Evolutionary conservation across 768 basidiomycete species (phyloP), one percentile per base, ranked within the genome.

Genomic region (Cyathus striatus): DNA sequence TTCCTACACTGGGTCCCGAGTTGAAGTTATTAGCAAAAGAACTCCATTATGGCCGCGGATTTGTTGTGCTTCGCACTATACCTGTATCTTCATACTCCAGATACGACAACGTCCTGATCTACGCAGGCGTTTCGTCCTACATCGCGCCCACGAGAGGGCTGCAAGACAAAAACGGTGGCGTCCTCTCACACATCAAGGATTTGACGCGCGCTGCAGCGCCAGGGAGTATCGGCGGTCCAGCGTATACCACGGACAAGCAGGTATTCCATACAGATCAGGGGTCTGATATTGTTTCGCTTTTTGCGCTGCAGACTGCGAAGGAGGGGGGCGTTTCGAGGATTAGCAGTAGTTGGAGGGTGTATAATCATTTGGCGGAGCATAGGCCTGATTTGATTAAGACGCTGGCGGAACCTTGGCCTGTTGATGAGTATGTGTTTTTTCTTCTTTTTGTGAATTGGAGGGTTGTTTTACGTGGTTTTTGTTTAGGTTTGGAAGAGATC

Each of bases 161-260:
- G 1, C 58, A 57, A 23, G 58, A 60, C 34, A 41, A 41, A 6
- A 56, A 53, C 10, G 48, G 51, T 53, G 70, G 69, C 9, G 59
- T 75, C 7, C 65, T 73, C 7, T 66, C 70, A 1, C 69, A 73
- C 41, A 70, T 75, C 56, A 73, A 69, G 39, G 72, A 75, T 47
- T 61, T 75, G 22, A 64, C 63, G n/a, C 50, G 56, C 27, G 60
- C 58, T 30, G 61, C 67, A 25, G 54, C 63, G 22, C 59, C 57
- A 47, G 63, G 62, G 17, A 58, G 54, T 14, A 68, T 69, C 37
- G 67, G 67, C 2, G 65, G 65, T 21, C 63, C 73, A 2, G 72
- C 72, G 16, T 73, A 73, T 47, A 73, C 69, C 6, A 73, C 70
- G 3, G 71, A 71, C 50, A 69, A 69, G 51, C 74, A 76, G 50